Percentiles rank a stretch among this genome's conserved stretches.
phyloP scores from a whole-genome alignment of 306 rosid species.

The Acacia acuminata region DNA sequence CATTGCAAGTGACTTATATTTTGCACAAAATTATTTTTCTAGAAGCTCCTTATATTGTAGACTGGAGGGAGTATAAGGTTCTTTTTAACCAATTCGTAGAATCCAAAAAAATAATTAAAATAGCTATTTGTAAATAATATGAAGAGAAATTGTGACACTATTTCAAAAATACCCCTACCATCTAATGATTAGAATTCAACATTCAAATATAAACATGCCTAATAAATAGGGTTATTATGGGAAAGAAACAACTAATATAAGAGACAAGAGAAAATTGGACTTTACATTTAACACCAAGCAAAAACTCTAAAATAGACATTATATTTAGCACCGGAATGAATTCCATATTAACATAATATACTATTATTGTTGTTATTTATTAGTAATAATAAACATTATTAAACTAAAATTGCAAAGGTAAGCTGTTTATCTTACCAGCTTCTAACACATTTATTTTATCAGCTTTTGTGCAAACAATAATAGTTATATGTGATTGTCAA shows the following conservation, averaged over 20 bases:
- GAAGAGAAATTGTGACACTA: not conserved
- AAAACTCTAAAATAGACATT: not conserved
- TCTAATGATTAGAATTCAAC: not conserved
- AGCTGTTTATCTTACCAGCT: not conserved
- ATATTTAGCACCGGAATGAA: too few species aligned
- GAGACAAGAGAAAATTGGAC: not conserved
- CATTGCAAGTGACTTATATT: too few species aligned
- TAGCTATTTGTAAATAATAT: not conserved
- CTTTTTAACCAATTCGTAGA: too few species aligned
- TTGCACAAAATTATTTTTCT: too few species aligned
- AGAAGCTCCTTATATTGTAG: rapidly evolving
- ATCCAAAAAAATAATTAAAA: too few species aligned
- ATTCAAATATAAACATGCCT: not conserved
- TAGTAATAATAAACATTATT: not conserved
- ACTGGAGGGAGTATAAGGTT: too few species aligned
- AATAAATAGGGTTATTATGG: not conserved
- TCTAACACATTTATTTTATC: not conserved
- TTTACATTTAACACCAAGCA: too few species aligned
- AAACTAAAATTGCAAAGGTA: not conserved
- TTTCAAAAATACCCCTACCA: not conserved
- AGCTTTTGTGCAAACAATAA: not conserved
- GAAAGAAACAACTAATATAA: not conserved
- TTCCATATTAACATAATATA: not conserved
- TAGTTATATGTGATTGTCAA: not conserved
- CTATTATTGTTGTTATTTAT: not conserved